These are phyloP conservation scores for Salisapilia sapeloensis DNA, from an alignment of 352 stramenopile genomes.

Conservation along the genomic window DNA sequence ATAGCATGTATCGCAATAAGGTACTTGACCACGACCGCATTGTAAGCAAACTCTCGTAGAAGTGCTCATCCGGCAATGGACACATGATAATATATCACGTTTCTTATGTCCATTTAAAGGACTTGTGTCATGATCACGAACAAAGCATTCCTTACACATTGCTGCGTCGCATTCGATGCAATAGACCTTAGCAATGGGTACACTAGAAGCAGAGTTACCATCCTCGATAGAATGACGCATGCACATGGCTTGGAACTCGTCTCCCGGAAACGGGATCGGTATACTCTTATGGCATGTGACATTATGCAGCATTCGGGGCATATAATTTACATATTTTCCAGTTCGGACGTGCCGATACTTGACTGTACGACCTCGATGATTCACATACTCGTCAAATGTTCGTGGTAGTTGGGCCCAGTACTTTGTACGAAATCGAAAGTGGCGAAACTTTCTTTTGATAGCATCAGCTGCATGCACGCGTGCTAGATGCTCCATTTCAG, in stretches of 20 bases:
- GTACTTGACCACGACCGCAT: constrained; percentile 41
- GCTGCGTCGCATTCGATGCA: constrained; percentile 54
- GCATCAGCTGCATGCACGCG: constrained; percentile 7
- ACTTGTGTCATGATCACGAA: constrained; percentile 28
- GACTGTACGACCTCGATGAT: constrained; percentile 20
- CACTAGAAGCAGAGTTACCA: constrained; percentile 4
- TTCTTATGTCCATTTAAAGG: constrained; percentile 23
- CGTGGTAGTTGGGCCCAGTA: constrained; percentile 20
- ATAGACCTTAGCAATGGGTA: constrained; percentile 20
- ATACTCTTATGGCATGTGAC: constrained; percentile 26
- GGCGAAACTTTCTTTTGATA: constrained; percentile 25
- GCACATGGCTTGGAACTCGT: constrained; percentile 51
- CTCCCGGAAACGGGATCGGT: constrained; percentile 41
- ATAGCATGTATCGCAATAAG: constrained; percentile 55
- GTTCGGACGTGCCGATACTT: constrained; percentile 24
- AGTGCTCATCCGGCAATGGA: constrained; percentile 29
- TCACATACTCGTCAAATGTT: constrained; percentile 47
- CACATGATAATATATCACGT: constrained; percentile 20
- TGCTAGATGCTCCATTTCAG: neutral
- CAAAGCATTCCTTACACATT: constrained; percentile 45
- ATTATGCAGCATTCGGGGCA: constrained; percentile 34
- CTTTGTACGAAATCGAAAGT: constrained; percentile 24
- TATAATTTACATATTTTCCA: constrained; percentile 11
- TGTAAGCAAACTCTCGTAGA: constrained; percentile 43
- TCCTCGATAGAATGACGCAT: constrained; percentile 54